Evolutionary conservation across 176 grass and related monocot species (phyloP).

Genomic region (Typha latifolia): DNA sequence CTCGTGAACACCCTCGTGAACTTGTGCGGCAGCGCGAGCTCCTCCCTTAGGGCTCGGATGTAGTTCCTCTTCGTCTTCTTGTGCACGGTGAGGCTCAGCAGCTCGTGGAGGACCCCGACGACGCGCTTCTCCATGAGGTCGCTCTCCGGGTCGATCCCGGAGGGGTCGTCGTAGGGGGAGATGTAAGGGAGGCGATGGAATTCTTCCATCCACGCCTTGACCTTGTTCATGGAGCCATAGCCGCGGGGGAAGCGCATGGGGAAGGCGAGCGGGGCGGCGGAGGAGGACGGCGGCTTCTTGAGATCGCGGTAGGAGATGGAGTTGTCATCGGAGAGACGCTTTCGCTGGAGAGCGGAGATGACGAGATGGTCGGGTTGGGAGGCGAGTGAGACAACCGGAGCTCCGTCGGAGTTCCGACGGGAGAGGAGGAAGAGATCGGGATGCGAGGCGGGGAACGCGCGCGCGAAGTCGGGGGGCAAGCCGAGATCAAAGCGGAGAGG

Average conservation of each 20-base stretch:
- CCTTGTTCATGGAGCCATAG: constrained; percentile 87
- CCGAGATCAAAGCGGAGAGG: constrained; percentile 88
- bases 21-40: constrained; percentile 71
- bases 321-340: constrained; percentile 30
- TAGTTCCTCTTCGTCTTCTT: constrained; percentile 87
- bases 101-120: constrained; percentile 70
- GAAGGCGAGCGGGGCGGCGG: constrained; percentile 56
- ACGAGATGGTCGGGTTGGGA: constrained; percentile 28
- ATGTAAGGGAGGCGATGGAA: constrained; percentile 91
- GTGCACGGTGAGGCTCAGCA: constrained; percentile 76
- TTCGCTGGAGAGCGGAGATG: constrained; percentile 61
- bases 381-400: constrained; percentile 26
- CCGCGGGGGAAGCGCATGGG: constrained; percentile 88
- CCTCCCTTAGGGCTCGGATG: constrained; percentile 61
- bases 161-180: constrained; percentile 69
- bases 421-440: constrained; percentile 53
- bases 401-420: constrained; percentile 25
- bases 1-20: constrained; percentile 82
- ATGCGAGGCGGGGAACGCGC: constrained; percentile 38
- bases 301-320: constrained; percentile 52
- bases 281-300: constrained; percentile 49
- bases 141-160: constrained; percentile 71
- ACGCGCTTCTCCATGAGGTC: constrained; percentile 96
- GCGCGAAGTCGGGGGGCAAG: constrained; percentile 56
- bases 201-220: constrained; percentile 90